A percentile compares a stretch with the other conserved stretches of the same genome.
These are phyloP conservation scores for Magnaporthiopsis incrustans DNA, from an alignment of 2,329 filamentous ascomycete genomes.

Conservation along the genomic window DNA sequence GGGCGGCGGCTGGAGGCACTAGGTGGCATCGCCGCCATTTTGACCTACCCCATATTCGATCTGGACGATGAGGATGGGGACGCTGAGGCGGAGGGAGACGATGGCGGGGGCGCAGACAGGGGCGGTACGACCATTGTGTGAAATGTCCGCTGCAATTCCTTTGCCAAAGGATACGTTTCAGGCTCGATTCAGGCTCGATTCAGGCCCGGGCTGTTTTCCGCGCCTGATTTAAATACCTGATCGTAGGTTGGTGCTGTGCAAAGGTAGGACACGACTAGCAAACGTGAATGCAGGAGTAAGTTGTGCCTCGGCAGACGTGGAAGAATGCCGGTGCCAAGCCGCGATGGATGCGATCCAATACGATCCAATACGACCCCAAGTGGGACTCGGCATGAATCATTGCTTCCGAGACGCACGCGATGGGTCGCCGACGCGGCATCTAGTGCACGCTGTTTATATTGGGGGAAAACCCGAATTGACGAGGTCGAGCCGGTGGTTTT, in stretches of 20 bases:
- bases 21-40: conserved; percentile 75
- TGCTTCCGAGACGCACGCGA: not conserved
- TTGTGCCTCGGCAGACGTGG: not conserved
- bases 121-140: conserved; percentile 18
- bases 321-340: not conserved
- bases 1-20: no score
- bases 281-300: no score
- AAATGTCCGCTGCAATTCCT: conserved; percentile 7
- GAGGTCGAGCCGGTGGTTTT: no score
- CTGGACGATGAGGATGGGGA: conserved; percentile 61
- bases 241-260: not conserved
- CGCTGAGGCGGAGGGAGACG: conserved; percentile 19
- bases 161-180: no score
- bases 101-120: conserved; percentile 14
- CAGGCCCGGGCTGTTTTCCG: no score
- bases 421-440: no score
- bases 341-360: not conserved
- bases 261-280: not conserved
- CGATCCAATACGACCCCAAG: no score
- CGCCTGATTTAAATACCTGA: no score
- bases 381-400: no score
- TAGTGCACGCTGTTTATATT: not conserved
- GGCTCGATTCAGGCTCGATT: no score
- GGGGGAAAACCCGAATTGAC: no score
- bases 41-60: conserved; percentile 82